Evolutionary conservation across 78 protist species (phyloP), one percentile per base, ranked within the genome.

Genomic region (Dictyostelium capitatum): DNA sequence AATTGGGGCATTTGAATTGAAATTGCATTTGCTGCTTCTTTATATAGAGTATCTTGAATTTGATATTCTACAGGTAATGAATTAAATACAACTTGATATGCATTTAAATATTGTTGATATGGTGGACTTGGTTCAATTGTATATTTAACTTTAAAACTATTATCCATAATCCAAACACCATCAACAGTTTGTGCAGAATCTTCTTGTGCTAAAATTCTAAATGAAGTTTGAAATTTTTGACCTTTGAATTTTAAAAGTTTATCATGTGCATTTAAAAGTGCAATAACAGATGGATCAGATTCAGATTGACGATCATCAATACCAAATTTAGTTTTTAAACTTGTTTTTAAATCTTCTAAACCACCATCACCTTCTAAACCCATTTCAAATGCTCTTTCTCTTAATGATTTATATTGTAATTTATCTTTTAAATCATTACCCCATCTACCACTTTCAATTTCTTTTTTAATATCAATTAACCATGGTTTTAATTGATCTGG

Each of bases 351-450:
- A 11, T 64, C 37, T 7, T 57, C 64, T 20, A 80, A 17, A 19
- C 69, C 62, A 48, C 30, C 72, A 15, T 43, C 25, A 28, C 89
- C 89, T 20, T 81, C 89, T 6, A 81, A 28, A 6, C 89, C 89
- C 78, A 81, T 62, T 48, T 81, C 89, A 23, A 81, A 81, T 12
- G 78, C 77, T 10, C 89, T 37, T 25, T 81, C 89, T 64, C 89
- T 32, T 19, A 81, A 48, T 46, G 89, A 81, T 28, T 65, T 59
- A 25, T 81, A 81, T 10, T 81, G n/a, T 0, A 43, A 25, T 1
- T 19, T 75, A 50, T 47, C 89, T 20, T 59, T 65, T 41, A 81
- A 30, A 3, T 37, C 43, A 46, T 64, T 23, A 23, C 14, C 48
- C 89, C 89, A 81, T 5, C 0, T 10, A 46, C 89, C 78, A 47